Evolutionary conservation across 345 rosid species (phyloP).

Genomic region (Eucalyptus cloeziana): DNA sequence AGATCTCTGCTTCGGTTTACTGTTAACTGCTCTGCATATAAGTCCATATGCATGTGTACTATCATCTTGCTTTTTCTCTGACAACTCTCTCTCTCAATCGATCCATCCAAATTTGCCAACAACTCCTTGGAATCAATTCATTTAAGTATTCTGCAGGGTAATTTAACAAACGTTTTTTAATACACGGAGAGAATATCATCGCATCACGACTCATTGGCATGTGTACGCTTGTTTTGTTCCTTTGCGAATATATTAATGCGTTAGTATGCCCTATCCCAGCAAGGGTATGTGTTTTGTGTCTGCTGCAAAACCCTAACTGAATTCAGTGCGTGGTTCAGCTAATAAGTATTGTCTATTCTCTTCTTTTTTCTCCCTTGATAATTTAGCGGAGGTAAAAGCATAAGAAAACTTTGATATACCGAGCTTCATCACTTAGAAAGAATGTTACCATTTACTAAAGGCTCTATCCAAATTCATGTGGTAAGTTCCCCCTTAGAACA

Average conservation of each 20-base stretch:
- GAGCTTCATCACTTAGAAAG: neutral
- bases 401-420: neutral
- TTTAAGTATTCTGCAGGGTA: slow-evolving; percentile 21
- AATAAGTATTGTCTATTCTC: neutral
- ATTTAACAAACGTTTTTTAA: neutral
- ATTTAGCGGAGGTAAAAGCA: neutral
- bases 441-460: neutral
- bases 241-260: slow-evolving; percentile 4
- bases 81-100: neutral
- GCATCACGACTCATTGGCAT: slow-evolving; percentile 18
- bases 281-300: neutral
- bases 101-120: slow-evolving; percentile 63
- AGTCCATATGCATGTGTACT: slow-evolving; percentile 30
- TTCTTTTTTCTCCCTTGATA: neutral
- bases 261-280: neutral
- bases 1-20: neutral
- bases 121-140: slow-evolving; percentile 49
- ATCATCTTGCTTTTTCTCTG: neutral
- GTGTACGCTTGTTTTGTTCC: slow-evolving; percentile 35
- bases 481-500: neutral
- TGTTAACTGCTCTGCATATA: slow-evolving; percentile 3
- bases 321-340: neutral
- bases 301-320: neutral
- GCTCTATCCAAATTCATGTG: neutral
- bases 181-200: slow-evolving; percentile 36